Evolutionary conservation across 2,329 filamentous ascomycete genomes (phyloP), one percentile per base, ranked within the genome.

Genomic region (Phialemoniopsis sp.): DNA sequence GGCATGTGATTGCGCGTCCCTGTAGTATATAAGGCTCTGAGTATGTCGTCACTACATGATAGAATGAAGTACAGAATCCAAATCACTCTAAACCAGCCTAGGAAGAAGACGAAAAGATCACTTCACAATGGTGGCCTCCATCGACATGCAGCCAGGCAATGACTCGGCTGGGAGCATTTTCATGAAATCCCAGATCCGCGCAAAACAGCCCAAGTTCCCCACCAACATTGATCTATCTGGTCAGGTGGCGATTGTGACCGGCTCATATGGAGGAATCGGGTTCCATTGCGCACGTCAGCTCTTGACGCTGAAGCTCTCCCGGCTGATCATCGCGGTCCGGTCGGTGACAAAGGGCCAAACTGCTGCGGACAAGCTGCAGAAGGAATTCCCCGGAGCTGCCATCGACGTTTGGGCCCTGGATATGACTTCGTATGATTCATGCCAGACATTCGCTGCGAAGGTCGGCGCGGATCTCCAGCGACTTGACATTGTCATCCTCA

Each of bases 291-390:
- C 55, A 12, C 46, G 50, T 6, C 57, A 66, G 29, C 50, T 63
- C n/a, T 52, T 59, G 21, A 37, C 38, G 5, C 54, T 62, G 3
- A 49, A 51, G 6, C 52, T 59, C 5, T 41, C 47, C 3, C 54
- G 49, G 12, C 50, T 67, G 26, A 59, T 67, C 31, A 47, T 68
- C 21, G 60, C 52, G 4, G 56, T 60, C 2, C 58, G 60, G 6
- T 50, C 49, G 8, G 21, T 55, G 5, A 29, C 41, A 3, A 62
- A 60, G 41, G 64, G 60, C 13, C 36, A 50, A 9, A 34, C 19
- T 2, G 47, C 47, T 10, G 31, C 43, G 3, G 34, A 19, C 8
- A 12, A 42, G 12, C 32, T 51, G 12, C 35, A 32, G 18, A 32
- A 14, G 19, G 10, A 13, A 8, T 30, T 19, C 32, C 35, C 34